Conservation (phyloP, 2,329 filamentous ascomycete species). For the Fusarium tuaranense region DNA sequence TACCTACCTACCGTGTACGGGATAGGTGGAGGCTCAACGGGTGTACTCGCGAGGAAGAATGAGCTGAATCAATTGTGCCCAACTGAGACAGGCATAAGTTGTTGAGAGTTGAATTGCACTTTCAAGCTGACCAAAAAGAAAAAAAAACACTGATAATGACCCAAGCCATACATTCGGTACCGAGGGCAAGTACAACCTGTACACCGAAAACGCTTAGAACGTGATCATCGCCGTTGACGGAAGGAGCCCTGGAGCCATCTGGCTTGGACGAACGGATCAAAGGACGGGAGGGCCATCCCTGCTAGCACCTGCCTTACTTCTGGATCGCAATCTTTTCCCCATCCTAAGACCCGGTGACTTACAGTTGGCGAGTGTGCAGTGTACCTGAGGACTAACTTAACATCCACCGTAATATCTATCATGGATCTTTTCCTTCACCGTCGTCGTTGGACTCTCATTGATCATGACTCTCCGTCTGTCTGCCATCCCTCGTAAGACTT, state of each 20-base stretch:
- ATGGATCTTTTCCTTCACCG: neutral
- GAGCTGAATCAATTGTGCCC: slow-evolving; percentile 4
- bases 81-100: slow-evolving; percentile 8
- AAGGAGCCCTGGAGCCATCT: slow-evolving; percentile 8
- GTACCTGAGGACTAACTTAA: neutral
- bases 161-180: neutral
- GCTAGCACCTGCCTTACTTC: slow-evolving; percentile 28
- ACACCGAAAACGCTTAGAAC: neutral
- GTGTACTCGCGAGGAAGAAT: neutral
- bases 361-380: neutral
- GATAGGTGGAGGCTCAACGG: slow-evolving; percentile 1
- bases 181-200: neutral
- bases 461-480: neutral
- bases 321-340: slow-evolving; percentile 26
- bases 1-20: slow-evolving; percentile 1
- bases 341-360: slow-evolving; percentile 5
- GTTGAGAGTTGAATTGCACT: neutral
- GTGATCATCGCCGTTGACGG: slow-evolving; percentile 16
- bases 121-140: neutral
- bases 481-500: neutral
- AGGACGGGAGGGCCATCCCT: slow-evolving; percentile 23
- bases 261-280: slow-evolving; percentile 23
- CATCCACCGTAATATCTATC: neutral
- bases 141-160: neutral
- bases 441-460: neutral